A percentile compares a stretch with the other conserved stretches of the same genome.
Evolutionary conservation across 169 alveolate genomes (phyloP).

Genomic region (Babesia ovis): DNA sequence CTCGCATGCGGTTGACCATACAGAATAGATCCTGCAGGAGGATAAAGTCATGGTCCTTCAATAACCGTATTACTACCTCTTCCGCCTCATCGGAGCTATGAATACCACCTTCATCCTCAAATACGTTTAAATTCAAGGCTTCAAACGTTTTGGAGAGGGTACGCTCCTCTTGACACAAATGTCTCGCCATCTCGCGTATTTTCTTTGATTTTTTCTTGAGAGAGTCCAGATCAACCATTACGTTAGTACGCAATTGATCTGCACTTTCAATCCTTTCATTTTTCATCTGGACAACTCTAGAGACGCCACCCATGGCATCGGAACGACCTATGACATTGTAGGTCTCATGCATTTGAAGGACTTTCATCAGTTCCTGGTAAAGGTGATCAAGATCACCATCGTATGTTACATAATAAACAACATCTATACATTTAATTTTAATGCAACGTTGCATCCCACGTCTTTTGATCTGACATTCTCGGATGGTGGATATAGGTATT

Average conservation of each 20-base stretch:
- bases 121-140: constrained; percentile 1
- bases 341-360: constrained; percentile 20
- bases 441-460: constrained; percentile 9
- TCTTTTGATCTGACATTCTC: constrained; percentile 6
- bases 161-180: constrained; percentile 1
- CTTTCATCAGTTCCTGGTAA: constrained; percentile 19
- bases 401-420: constrained; percentile 17
- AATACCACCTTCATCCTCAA: background rate
- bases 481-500: constrained; percentile 32
- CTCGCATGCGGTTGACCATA: constrained; percentile 39
- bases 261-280: constrained; percentile 31
- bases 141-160: constrained; percentile 4
- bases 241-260: constrained; percentile 6
- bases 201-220: constrained; percentile 40
- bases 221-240: constrained; percentile 22
- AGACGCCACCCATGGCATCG: constrained; percentile 31
- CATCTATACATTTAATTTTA: constrained; percentile 20
- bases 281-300: constrained; percentile 33
- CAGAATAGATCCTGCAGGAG: constrained; percentile 55
- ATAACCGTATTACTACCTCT: constrained; percentile 1
- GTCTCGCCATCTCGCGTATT: constrained; percentile 12
- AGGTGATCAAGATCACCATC: constrained; percentile 21
- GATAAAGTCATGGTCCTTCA: constrained; percentile 30
- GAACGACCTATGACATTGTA: constrained; percentile 13
- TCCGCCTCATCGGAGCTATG: background rate